phyloP scores from a whole-genome alignment of 805 yeast genomes.

The Saccharomycopsis vini region DNA sequence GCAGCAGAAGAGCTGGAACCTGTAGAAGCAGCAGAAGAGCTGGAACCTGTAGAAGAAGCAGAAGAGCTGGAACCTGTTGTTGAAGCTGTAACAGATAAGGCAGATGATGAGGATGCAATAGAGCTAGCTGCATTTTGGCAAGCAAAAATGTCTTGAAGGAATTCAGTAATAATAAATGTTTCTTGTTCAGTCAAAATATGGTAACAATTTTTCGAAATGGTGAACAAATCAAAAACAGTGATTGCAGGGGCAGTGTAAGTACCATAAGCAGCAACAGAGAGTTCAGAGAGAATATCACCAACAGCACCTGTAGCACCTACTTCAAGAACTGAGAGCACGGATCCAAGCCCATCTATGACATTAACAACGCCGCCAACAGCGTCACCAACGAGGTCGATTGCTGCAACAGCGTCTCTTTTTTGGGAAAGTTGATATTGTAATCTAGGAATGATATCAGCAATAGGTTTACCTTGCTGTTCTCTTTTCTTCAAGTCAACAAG shows the following conservation, averaged over 20 bases:
- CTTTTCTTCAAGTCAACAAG: constrained; percentile 4
- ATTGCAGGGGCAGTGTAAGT: constrained; percentile 9
- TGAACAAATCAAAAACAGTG: constrained; percentile 6
- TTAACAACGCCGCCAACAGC: no score
- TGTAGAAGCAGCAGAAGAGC: constrained; percentile 4
- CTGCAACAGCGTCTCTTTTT: no score
- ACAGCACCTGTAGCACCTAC: neutral
- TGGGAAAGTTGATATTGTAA: neutral
- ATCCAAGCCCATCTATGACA: neutral
- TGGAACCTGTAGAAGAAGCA: constrained; percentile 4
- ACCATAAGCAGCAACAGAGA: constrained; percentile 1
- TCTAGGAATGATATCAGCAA: neutral
- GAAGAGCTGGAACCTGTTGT: neutral
- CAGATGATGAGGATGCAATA: neutral
- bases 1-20: no score
- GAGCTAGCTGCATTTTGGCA: neutral
- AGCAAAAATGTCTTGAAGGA: constrained; percentile 10
- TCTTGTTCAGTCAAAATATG: constrained; percentile 11
- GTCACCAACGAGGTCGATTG: constrained; percentile 4
- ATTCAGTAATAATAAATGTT: constrained; percentile 5
- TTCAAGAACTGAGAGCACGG: constrained; percentile 4
- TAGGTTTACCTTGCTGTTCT: neutral
- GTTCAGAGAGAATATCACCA: constrained; percentile 2
- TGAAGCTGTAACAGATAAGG: neutral
- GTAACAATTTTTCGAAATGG: constrained; percentile 6